Percentiles rank a stretch among this genome's conserved stretches.
phyloP scores from a whole-genome alignment of 2,329 filamentous ascomycete species.

The Colletotrichum theobromicola region DNA sequence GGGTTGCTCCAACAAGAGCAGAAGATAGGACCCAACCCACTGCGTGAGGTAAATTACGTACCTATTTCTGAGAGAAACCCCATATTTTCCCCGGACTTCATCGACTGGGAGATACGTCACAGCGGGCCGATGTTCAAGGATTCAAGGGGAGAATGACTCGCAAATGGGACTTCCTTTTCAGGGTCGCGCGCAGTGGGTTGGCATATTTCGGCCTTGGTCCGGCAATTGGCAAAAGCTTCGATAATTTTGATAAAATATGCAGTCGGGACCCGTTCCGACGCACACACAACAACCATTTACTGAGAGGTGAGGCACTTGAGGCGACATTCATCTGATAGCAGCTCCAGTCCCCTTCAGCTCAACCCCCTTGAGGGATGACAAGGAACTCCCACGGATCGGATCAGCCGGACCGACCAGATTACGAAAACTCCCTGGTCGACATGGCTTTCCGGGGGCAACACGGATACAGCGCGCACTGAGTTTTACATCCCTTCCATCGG shows the following conservation, averaged over 20 bases:
- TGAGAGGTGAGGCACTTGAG: not conserved
- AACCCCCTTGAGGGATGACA: not conserved
- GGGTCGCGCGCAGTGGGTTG: not conserved
- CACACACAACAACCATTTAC: not conserved
- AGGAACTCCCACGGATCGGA: not conserved
- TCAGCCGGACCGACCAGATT: not conserved
- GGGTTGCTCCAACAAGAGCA: constrained; percentile 1
- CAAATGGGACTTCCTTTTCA: not conserved
- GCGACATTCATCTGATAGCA: not conserved
- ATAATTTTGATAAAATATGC: not conserved
- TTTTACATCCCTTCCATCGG: not conserved
- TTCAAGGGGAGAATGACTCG: constrained; percentile 15
- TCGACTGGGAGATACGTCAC: constrained; percentile 11
- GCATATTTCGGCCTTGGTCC: not conserved
- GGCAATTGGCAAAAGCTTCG: not conserved
- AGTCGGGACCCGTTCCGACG: not conserved
- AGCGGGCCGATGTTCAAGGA: constrained; percentile 8
- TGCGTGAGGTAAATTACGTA: constrained; percentile 12
- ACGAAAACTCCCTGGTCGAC: not conserved
- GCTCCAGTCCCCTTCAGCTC: not conserved
- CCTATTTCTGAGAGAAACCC: not conserved
- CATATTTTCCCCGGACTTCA: constrained; percentile 17
- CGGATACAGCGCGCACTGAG: not conserved
- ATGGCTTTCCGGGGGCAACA: not conserved
- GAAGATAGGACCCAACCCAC: not conserved